Evolutionary conservation across 1,284 basidiomycete genomes (phyloP), one percentile per base, ranked within the genome.

Genomic region (Pseudozyma hubeiensis): DNA sequence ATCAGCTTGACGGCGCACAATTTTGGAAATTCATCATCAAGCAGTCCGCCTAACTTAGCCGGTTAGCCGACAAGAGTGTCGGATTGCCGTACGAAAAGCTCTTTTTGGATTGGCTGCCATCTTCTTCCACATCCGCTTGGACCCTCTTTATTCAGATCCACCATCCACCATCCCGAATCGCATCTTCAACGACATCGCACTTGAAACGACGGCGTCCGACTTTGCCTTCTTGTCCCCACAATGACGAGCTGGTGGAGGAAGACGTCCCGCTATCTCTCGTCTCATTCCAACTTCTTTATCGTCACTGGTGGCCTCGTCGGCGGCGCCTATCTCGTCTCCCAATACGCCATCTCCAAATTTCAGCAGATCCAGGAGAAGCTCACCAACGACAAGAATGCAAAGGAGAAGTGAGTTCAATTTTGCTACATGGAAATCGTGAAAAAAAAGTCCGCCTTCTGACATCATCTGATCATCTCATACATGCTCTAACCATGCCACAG

Each of bases 281-380:
- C 64, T n/a, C 68, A 68, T 43, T 66, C 77, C 64, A 75, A 72
- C 46, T 55, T 79, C 33, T 72, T 85, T 45, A 56, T 84, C 8
- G 78, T 83, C 49, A 69, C 83, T 30, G 87, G 87, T 1, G 86
- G 86, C 17, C 82, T 89, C 53, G 81, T 88, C 7, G 91, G 91
- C 5, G 90, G 90, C 4, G 85, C 89, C 35, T 95, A 94, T 82
- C 78, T 91, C 33, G 85, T 90, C n/a, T 88, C 88, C 24, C 83
- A 87, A 24, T 94, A 93, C 86, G 86, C 92, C 53, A 81, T 86
- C 31, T 87, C 89, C 51, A 88, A 91, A 44, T 85, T 93, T 43
- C 89, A 90, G 52, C 92, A 94, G 69, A 87, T 90, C 53, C 90
- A 92, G 75, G 88, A 89, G 50, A 88, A 87, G 56, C 86, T 92